These are phyloP conservation scores for Ganoderma sp. DNA, from an alignment of 1,284 basidiomycete species.

Conservation along the genomic window DNA sequence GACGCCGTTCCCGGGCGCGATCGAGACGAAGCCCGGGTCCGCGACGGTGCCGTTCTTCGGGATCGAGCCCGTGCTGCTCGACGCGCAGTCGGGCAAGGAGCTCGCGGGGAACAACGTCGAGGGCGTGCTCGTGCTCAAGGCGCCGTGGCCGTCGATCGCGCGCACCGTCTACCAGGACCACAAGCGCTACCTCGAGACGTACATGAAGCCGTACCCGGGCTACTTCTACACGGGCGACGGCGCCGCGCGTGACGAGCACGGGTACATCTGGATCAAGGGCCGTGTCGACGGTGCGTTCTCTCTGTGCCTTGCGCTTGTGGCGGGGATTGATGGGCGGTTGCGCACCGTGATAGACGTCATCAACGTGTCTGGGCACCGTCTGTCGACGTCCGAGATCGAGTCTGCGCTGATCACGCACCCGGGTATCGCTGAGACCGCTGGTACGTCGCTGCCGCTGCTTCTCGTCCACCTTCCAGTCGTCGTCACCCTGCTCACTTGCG, in stretches of 20 bases:
- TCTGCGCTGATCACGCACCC: slow-evolving; percentile 92
- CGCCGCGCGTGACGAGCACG: slow-evolving; percentile 91
- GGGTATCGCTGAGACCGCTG: slow-evolving; percentile 94
- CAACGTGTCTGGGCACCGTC: slow-evolving; percentile 95
- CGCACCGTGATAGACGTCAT: slow-evolving; percentile 67
- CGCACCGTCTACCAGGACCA: slow-evolving; percentile 94
- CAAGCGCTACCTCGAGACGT: slow-evolving; percentile 82
- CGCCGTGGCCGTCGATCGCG: slow-evolving; percentile 97
- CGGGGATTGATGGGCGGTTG: not conserved
- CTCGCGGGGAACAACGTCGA: slow-evolving; percentile 86
- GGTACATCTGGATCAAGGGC: slow-evolving; percentile 99
- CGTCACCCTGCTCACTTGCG: slow-evolving; percentile 9
- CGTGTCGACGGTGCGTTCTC: slow-evolving; percentile 84
- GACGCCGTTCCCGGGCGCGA: slow-evolving; percentile 94
- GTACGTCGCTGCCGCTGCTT: slow-evolving; percentile 39
- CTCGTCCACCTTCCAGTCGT: not conserved
- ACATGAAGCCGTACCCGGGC: slow-evolving; percentile 92
- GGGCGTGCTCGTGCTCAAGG: slow-evolving; percentile 88
- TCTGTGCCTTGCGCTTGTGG: not conserved
- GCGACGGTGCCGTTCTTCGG: slow-evolving; percentile 99
- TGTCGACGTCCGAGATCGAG: slow-evolving; percentile 98
- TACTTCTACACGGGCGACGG: slow-evolving; percentile 97
- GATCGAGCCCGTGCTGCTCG: slow-evolving; percentile 88
- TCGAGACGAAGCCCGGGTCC: slow-evolving; percentile 94
- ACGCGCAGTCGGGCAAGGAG: slow-evolving; percentile 80